These are phyloP conservation scores for Viridothelium virens DNA, from an alignment of 495 filamentous ascomycete species.

Conservation along the genomic window DNA sequence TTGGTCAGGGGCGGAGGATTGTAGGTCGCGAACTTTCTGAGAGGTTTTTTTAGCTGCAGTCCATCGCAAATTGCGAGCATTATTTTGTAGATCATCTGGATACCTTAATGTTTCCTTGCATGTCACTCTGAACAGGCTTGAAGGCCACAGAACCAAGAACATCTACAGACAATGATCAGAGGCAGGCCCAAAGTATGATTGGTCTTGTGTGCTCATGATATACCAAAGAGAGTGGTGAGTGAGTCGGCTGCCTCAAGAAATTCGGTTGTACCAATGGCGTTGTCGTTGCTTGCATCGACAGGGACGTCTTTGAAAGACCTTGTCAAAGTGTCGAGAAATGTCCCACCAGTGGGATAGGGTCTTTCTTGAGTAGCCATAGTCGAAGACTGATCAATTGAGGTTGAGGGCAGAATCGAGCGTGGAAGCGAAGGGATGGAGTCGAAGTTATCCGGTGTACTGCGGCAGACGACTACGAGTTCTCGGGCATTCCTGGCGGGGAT, in stretches of 20 bases:
- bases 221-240: conserved; percentile 80
- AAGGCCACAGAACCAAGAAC: conserved; percentile 76
- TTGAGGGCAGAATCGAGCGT: background rate
- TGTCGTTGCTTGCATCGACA: conserved; percentile 59
- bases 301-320: conserved; percentile 75
- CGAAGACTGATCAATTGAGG: background rate
- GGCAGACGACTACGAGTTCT: background rate
- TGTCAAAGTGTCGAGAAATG: conserved; percentile 78
- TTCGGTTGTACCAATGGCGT: conserved; percentile 72
- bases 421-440: background rate
- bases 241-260: conserved; percentile 89
- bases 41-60: background rate
- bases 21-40: conserved; percentile 85
- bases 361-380: conserved; percentile 7
- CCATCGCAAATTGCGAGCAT: background rate
- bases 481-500: background rate
- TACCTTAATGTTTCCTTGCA: conserved; percentile 88
- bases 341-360: conserved; percentile 52
- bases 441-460: background rate
- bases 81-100: conserved; percentile 14
- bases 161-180: conserved; percentile 44
- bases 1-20: conserved; percentile 64
- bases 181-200: background rate
- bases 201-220: conserved; percentile 16
- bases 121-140: conserved; percentile 78